These are phyloP conservation scores for Globisporangium perplexum DNA, from an alignment of 352 stramenopile species.

Conservation along the genomic window DNA sequence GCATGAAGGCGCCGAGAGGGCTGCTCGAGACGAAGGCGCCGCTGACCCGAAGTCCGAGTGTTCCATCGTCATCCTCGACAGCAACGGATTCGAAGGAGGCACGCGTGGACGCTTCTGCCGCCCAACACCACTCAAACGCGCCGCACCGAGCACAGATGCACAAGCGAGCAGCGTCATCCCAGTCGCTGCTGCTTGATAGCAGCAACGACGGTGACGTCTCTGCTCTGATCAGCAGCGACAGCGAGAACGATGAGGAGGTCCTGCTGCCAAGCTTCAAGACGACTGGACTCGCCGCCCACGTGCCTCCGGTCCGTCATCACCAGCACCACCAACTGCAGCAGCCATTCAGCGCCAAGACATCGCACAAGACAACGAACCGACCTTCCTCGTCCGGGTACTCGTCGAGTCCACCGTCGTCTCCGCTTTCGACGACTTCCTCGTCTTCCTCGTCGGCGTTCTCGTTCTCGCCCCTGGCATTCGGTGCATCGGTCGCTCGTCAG, in stretches of 20 bases:
- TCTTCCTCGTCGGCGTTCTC: constrained; percentile 37
- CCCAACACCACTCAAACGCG: not conserved
- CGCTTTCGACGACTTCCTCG: constrained; percentile 35
- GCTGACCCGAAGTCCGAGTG: constrained; percentile 19
- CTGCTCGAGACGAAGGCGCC: constrained; percentile 19
- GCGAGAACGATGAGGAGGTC: constrained; percentile 64
- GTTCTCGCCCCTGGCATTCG: constrained; percentile 10
- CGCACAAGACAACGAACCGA: not conserved
- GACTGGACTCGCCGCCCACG: not conserved
- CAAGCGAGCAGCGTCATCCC: not conserved
- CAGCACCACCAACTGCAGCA: constrained; percentile 7
- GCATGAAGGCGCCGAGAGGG: constrained; percentile 1
- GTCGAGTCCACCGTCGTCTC: constrained; percentile 37
- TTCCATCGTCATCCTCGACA: constrained; percentile 4
- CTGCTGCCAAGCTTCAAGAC: constrained; percentile 55
- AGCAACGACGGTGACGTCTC: constrained; percentile 60
- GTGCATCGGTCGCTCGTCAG: not conserved
- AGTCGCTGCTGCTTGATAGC: constrained; percentile 2
- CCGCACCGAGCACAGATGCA: not conserved
- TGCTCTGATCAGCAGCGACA: constrained; percentile 75
- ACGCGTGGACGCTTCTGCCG: not conserved
- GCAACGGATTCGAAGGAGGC: not conserved
- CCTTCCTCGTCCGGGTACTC: constrained; percentile 13
- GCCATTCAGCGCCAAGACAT: not conserved
- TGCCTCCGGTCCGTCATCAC: constrained; percentile 10